phyloP scores from a whole-genome alignment of 23 red algal species.

The Gracilaria caudata region DNA sequence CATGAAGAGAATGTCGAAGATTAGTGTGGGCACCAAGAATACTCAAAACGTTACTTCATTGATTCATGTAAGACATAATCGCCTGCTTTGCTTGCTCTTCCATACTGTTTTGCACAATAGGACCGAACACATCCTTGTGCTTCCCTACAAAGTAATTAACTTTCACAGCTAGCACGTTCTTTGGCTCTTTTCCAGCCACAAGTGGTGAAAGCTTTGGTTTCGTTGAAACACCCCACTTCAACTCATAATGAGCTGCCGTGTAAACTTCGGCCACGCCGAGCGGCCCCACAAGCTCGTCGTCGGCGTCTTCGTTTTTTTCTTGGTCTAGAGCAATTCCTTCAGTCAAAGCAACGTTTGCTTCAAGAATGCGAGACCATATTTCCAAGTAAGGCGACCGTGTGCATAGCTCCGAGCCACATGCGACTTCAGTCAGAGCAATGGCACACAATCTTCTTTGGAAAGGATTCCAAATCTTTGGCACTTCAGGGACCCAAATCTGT shows the following conservation, averaged over 20 bases:
- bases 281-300: constrained; percentile 28
- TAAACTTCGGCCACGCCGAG: constrained; percentile 56
- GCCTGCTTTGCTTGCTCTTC: constrained; percentile 23
- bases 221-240: constrained; percentile 52
- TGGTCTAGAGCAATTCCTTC: constrained; percentile 62
- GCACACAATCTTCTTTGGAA: constrained; percentile 59
- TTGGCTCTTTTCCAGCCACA: constrained; percentile 20
- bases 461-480: constrained; percentile 47
- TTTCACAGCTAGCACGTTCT: constrained; percentile 20
- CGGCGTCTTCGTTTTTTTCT: constrained; percentile 34
- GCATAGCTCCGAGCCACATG: constrained; percentile 59
- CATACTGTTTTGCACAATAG: constrained; percentile 13
- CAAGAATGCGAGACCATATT: constrained; percentile 56
- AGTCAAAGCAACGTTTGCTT: constrained; percentile 52
- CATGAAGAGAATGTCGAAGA: too few relatives aligned
- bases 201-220: constrained; percentile 18
- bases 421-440: constrained; percentile 53
- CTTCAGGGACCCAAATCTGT: constrained; percentile 84
- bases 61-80: constrained; percentile 34
- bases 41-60: constrained; percentile 5
- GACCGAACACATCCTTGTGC: constrained; percentile 23
- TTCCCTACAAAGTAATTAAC: constrained; percentile 25
- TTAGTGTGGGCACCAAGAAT: too few relatives aligned
- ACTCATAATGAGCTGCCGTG: constrained; percentile 49
- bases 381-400: constrained; percentile 18